A percentile compares a stretch with the other conserved stretches of the same genome.
Evolutionary conservation across 2,329 filamentous ascomycete genomes (phyloP).

Genomic region (Sporothrix brasiliensis): DNA sequence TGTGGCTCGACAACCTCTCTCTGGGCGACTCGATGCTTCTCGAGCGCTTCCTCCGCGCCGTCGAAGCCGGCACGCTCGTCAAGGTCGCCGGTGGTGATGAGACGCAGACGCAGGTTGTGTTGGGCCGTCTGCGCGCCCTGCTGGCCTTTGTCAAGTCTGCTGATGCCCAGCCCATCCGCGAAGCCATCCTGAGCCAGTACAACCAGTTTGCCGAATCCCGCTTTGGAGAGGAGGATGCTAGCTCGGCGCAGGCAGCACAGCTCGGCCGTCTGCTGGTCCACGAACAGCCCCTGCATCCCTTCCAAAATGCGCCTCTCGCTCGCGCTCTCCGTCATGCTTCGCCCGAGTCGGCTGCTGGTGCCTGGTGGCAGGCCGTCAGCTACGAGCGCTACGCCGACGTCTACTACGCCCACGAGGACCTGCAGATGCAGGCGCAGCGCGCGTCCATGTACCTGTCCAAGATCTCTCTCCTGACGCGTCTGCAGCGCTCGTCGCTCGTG

Average conservation of each 20-base stretch:
- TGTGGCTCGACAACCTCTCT: constrained; percentile 54
- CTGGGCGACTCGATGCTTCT: constrained; percentile 51
- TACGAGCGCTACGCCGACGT: constrained; percentile 57
- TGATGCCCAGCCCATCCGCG: constrained; percentile 42
- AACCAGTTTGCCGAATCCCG: constrained; percentile 1
- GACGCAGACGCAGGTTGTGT: background rate
- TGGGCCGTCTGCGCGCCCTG: constrained; percentile 33
- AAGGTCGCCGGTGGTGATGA: background rate
- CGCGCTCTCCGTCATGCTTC: constrained; percentile 45
- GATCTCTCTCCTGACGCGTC: constrained; percentile 59
- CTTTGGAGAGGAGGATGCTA: background rate
- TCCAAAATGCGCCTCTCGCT: constrained; percentile 60
- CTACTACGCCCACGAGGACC: constrained; percentile 46
- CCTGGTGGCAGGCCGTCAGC: constrained; percentile 55
- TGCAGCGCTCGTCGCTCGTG: constrained; percentile 62
- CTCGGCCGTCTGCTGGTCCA: constrained; percentile 17
- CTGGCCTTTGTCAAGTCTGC: constrained; percentile 40
- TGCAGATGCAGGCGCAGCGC: constrained; percentile 49
- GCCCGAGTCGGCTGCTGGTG: background rate
- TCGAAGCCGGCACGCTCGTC: constrained; percentile 20
- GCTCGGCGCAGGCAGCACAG: background rate
- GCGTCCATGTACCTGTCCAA: constrained; percentile 49
- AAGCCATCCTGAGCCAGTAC: constrained; percentile 44
- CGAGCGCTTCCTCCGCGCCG: constrained; percentile 35
- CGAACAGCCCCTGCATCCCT: constrained; percentile 59